Conservation (phyloP, 768 basidiomycete genomes). For the Tylopilus sp. region DNA sequence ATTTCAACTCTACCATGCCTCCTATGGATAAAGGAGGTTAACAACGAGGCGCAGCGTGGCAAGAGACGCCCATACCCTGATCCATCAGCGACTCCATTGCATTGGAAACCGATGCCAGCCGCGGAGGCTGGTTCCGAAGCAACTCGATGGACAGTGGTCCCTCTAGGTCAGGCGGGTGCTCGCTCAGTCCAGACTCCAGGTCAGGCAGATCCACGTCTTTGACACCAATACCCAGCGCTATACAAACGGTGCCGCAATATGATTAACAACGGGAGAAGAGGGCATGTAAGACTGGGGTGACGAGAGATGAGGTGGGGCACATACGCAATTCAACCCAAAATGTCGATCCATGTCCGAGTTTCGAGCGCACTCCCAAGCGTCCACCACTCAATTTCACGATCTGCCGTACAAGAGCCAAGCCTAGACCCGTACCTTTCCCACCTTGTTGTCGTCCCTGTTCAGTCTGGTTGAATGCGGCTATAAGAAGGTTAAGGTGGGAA, state of each 20-base stretch:
- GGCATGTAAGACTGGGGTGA: slow-evolving; percentile 9
- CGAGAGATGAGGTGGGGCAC: slow-evolving; percentile 21
- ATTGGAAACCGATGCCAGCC: slow-evolving; percentile 22
- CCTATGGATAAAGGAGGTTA: slow-evolving; percentile 32
- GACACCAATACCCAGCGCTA: slow-evolving; percentile 66
- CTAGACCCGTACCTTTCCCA: slow-evolving; percentile 71
- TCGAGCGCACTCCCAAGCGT: slow-evolving; percentile 64
- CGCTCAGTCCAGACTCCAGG: slow-evolving; percentile 21
- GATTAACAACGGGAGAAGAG: slow-evolving; percentile 4
- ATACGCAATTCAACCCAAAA: slow-evolving; percentile 84
- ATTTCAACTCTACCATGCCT: slow-evolving; percentile 54
- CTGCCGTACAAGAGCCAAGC: slow-evolving; percentile 71
- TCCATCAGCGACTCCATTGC: slow-evolving; percentile 69
- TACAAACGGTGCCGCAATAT: slow-evolving; percentile 3
- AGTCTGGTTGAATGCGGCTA: slow-evolving; percentile 76
- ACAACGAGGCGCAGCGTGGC: not conserved
- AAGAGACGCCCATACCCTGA: slow-evolving; percentile 38
- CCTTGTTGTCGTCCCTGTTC: slow-evolving; percentile 74
- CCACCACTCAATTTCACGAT: slow-evolving; percentile 77
- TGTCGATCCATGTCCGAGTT: slow-evolving; percentile 68
- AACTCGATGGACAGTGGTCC: slow-evolving; percentile 28
- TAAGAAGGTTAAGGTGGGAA: slow-evolving; percentile 2
- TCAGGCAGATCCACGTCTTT: slow-evolving; percentile 38
- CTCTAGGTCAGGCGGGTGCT: slow-evolving; percentile 20
- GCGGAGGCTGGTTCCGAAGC: slow-evolving; percentile 13